These are phyloP conservation scores for Colletotrichum simmondsii DNA, from an alignment of 2,329 filamentous ascomycete species.

Conservation along the genomic window DNA sequence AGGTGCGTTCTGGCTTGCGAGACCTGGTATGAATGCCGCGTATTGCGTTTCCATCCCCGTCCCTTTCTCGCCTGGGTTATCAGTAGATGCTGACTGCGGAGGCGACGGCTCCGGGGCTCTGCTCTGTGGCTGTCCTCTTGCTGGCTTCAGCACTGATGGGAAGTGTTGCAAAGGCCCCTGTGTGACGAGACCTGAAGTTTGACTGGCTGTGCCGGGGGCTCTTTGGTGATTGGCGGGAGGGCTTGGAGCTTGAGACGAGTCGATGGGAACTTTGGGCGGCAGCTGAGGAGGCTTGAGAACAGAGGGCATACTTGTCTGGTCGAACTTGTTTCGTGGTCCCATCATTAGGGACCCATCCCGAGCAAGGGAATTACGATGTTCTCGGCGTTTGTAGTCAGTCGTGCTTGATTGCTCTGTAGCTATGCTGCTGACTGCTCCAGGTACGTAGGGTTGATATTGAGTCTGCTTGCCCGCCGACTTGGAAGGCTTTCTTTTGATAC, in stretches of 20 bases:
- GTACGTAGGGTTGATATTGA: constrained; percentile 32
- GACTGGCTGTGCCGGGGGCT: not conserved
- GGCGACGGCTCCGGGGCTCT: not conserved
- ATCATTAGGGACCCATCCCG: constrained; percentile 40
- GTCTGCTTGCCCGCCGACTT: constrained; percentile 13
- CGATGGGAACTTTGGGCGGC: constrained; percentile 35
- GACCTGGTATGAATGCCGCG: constrained; percentile 8
- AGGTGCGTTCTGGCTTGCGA: not conserved
- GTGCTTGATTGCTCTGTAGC: not conserved
- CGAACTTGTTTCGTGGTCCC: constrained; percentile 34
- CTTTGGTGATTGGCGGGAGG: not conserved
- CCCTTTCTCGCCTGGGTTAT: not conserved
- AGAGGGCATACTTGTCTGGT: constrained; percentile 37
- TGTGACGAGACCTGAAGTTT: not conserved
- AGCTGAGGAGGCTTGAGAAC: constrained; percentile 39
- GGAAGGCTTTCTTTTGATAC: constrained; percentile 31
- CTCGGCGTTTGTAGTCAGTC: constrained; percentile 4
- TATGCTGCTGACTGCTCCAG: constrained; percentile 5
- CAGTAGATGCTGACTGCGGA: not conserved
- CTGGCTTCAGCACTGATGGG: constrained; percentile 44
- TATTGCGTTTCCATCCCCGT: not conserved
- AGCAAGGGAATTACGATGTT: constrained; percentile 38
- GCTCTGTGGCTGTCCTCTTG: constrained; percentile 35
- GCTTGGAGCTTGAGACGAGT: not conserved
- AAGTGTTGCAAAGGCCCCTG: constrained; percentile 33